These are phyloP conservation scores for Ilex paraguariensis DNA, from an alignment of 305 asterid genomes.

Conservation along the genomic window DNA sequence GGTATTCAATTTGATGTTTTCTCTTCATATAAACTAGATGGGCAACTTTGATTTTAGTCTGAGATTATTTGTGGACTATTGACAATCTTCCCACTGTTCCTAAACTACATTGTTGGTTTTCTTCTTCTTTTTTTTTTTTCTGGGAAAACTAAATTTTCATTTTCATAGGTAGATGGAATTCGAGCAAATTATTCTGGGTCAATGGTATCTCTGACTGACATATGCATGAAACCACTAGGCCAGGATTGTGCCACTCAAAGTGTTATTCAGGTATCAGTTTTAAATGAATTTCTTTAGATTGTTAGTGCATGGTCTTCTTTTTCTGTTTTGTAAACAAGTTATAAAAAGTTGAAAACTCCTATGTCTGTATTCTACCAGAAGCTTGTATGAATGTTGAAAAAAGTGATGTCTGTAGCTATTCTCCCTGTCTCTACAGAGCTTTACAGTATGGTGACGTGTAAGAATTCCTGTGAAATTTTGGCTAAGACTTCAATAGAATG, in stretches of 20 bases:
- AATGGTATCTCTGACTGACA: slow-evolving; percentile 80
- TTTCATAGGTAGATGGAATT: slow-evolving; percentile 84
- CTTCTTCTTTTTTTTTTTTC: not conserved
- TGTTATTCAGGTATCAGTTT: slow-evolving; percentile 75
- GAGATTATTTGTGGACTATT: no score
- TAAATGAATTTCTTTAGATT: slow-evolving; percentile 1
- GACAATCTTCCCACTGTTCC: not conserved
- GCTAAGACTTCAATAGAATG: no score
- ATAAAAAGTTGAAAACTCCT: no score
- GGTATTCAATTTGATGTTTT: slow-evolving; percentile 35
- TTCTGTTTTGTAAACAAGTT: not conserved
- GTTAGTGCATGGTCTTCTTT: slow-evolving; percentile 1
- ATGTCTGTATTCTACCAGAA: no score
- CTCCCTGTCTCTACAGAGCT: no score
- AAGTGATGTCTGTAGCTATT: no score
- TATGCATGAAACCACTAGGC: slow-evolving; percentile 99
- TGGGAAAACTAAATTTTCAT: slow-evolving; percentile 15
- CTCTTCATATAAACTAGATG: not conserved
- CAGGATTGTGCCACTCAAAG: slow-evolving; percentile 97
- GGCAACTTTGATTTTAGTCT: no score
- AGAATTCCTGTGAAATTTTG: no score
- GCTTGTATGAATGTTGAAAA: no score
- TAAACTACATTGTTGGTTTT: not conserved
- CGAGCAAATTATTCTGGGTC: slow-evolving; percentile 82
- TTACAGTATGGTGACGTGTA: no score